Evolutionary conservation across 257 asterid species (phyloP), one percentile per base, ranked within the genome.

Genomic region (Nicotiana benthamiana): DNA sequence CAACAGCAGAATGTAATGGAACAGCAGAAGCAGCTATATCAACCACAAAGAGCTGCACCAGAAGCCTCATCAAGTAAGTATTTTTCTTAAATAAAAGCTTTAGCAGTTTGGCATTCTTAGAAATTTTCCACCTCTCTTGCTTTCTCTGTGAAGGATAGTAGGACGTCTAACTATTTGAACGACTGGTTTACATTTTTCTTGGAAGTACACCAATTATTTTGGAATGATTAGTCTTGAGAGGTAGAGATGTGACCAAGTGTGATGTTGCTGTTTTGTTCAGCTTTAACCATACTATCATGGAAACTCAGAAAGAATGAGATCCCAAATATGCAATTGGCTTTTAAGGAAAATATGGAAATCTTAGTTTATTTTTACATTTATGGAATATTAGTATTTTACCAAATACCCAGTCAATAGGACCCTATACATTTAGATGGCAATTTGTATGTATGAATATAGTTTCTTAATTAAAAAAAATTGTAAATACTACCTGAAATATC

Each of bases 61-160:
- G 99, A 95, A 87, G 94, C 86, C 81, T 87, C 97, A 83, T 77
- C 92, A 83, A 87, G 99, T 95, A 87, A 83, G 95, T 85, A 59
- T 68, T 79, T 82, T 51, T 80, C 78, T 43, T 60, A 74, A 28
- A 27, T 82, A 68, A 68, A 79, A 75, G 67, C 20, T 83, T 48
- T 74, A 74, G 61, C 40, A 24, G 61, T 74, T 48, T 48, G 15
- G 9, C 61, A 48, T 74, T 22, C 78, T 46, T 74, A 74, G 43
- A 24, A 46, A 48, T 72, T 32, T 40, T 76, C 72, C 74, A 48
- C 77, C 3, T 36, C 57, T 74, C 43, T 12, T 15, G 30, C 65
- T 59, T 48, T 74, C 9, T 24, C 4, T 74, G 60, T 48, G 40
- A 46, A 74, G 24, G 24, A 15, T 51, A 51, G 7, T 46, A 74